A percentile compares a stretch with the other conserved stretches of the same genome.
Evolutionary conservation across 2,329 filamentous ascomycete species (phyloP).

Genomic region (Aschersonia sp.): DNA sequence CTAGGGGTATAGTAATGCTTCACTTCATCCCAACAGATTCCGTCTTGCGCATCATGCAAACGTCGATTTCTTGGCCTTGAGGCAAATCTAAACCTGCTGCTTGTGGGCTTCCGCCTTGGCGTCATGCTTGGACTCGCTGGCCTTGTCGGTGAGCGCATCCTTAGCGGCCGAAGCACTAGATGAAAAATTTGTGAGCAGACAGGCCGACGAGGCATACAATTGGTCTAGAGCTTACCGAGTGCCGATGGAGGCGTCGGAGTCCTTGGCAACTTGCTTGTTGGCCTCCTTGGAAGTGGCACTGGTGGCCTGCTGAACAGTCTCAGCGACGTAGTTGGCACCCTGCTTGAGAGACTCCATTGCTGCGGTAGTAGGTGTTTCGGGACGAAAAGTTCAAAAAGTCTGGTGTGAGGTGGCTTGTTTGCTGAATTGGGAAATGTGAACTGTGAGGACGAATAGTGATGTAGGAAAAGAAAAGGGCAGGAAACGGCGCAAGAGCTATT

Average conservation of each 20-base stretch:
- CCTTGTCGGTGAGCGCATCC: conserved; percentile 33
- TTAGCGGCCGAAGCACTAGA: conserved; percentile 30
- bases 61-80: not conserved
- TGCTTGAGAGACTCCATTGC: conserved; percentile 42
- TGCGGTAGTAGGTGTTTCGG: conserved; percentile 9
- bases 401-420: conserved; percentile 6
- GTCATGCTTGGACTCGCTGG: conserved; percentile 23
- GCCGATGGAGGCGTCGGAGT: conserved; percentile 32
- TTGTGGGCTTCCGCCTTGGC: conserved; percentile 27
- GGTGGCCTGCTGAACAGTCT: conserved; percentile 43
- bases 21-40: not conserved
- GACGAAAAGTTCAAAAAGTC: not conserved
- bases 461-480: not conserved
- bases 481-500: not conserved
- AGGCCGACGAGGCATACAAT: not conserved
- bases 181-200: not conserved
- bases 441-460: not conserved
- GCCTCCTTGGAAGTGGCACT: conserved; percentile 48
- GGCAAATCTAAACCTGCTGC: conserved; percentile 19
- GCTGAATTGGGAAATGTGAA: not conserved
- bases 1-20: conserved; percentile 5
- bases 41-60: not conserved
- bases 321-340: conserved; percentile 51
- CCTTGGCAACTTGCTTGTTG: conserved; percentile 58
- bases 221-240: conserved; percentile 31